phyloP scores from a whole-genome alignment of 2,329 filamentous ascomycete species.

The Fusarium chuoi region DNA sequence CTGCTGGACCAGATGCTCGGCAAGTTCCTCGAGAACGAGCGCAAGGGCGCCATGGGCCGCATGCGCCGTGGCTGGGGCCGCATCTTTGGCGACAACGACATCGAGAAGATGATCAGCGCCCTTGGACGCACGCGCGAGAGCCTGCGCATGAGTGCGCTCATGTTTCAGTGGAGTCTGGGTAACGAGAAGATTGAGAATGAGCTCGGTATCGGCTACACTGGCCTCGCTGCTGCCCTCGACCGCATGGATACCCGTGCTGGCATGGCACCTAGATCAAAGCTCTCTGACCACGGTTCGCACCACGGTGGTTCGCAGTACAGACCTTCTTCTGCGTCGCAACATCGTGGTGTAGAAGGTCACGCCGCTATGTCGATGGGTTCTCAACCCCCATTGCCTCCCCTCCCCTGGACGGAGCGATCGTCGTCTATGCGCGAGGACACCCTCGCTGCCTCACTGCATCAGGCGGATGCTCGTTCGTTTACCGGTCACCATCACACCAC shows the following conservation, averaged over 20 bases:
- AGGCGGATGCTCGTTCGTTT: slow-evolving; percentile 29
- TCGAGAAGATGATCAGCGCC: slow-evolving; percentile 67
- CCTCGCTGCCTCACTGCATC: not conserved
- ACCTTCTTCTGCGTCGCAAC: slow-evolving; percentile 40
- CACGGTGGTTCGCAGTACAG: slow-evolving; percentile 35
- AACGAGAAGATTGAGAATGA: slow-evolving; percentile 67
- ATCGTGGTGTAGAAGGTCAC: slow-evolving; percentile 38
- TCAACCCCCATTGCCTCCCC: slow-evolving; percentile 41
- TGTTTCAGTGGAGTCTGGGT: slow-evolving; percentile 74
- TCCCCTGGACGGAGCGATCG: slow-evolving; percentile 41
- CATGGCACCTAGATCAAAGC: slow-evolving; percentile 30
- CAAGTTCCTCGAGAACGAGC: slow-evolving; percentile 70
- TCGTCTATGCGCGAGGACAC: slow-evolving; percentile 33
- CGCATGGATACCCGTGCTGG: slow-evolving; percentile 45
- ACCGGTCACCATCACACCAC: slow-evolving; percentile 32
- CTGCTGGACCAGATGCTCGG: slow-evolving; percentile 71
- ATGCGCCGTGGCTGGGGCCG: slow-evolving; percentile 71
- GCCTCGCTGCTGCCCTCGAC: slow-evolving; percentile 72
- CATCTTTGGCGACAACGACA: slow-evolving; percentile 70
- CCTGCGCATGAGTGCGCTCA: slow-evolving; percentile 70
- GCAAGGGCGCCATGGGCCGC: slow-evolving; percentile 67
- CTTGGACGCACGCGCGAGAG: slow-evolving; percentile 69
- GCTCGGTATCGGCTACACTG: slow-evolving; percentile 74
- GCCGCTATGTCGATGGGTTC: not conserved
- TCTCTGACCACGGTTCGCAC: slow-evolving; percentile 23